Percentiles rank a stretch among this genome's conserved stretches.
Conservation (phyloP, 495 filamentous ascomycete genomes). For the Podospora australis region DNA sequence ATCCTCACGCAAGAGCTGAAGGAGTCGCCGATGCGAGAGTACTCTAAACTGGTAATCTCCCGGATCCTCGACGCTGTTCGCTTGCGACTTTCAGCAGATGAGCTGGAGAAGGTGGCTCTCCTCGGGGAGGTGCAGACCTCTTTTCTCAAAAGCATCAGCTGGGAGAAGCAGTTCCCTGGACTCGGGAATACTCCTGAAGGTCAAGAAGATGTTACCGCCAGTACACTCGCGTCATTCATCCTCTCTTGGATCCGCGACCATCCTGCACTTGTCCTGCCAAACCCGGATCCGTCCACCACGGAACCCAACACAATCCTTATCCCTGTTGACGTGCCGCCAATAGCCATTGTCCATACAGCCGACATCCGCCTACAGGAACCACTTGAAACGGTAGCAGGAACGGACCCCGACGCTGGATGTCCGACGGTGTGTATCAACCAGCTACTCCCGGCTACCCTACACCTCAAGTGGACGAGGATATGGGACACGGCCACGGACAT, state of each 20-base stretch:
- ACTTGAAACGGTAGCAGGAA: slow-evolving; percentile 26
- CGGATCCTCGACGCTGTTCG: slow-evolving; percentile 48
- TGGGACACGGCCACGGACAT: slow-evolving; percentile 55
- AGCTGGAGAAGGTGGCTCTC: slow-evolving; percentile 53
- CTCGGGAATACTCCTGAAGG: slow-evolving; percentile 26
- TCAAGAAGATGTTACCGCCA: slow-evolving; percentile 18
- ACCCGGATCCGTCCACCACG: slow-evolving; percentile 1
- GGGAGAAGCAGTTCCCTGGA: slow-evolving; percentile 39
- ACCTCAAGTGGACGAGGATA: slow-evolving; percentile 66
- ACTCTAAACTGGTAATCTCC: slow-evolving; percentile 42
- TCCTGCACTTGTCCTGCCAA: slow-evolving; percentile 27
- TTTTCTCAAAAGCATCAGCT: slow-evolving; percentile 30
- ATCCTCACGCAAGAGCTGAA: slow-evolving; percentile 35
- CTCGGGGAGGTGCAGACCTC: slow-evolving; percentile 42
- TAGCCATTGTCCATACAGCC: slow-evolving; percentile 78
- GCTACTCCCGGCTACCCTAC: slow-evolving; percentile 62
- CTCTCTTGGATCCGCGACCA: slow-evolving; percentile 32
- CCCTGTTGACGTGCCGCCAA: slow-evolving; percentile 77
- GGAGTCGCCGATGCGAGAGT: slow-evolving; percentile 34
- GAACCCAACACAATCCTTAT: slow-evolving; percentile 51
- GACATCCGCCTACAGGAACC: slow-evolving; percentile 54
- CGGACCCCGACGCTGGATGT: slow-evolving; percentile 13
- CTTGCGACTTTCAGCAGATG: slow-evolving; percentile 45
- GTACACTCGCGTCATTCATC: slow-evolving; percentile 29
- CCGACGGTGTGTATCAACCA: slow-evolving; percentile 57